phyloP scores from a whole-genome alignment of 2,329 filamentous ascomycete genomes.

The Diaporthe nobilis region DNA sequence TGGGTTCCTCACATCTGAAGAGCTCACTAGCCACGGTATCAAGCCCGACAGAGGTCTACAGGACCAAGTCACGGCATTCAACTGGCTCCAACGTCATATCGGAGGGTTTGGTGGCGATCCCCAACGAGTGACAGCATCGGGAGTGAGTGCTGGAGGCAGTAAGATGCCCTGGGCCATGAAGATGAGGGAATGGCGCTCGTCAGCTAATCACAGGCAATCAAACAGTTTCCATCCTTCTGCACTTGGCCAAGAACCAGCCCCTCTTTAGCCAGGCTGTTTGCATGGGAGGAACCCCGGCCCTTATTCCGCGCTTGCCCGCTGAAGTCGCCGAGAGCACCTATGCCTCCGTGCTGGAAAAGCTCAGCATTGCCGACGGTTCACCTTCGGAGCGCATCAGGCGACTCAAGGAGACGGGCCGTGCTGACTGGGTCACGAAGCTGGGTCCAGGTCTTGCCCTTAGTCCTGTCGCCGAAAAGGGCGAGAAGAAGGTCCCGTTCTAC shows the following conservation, averaged over 20 bases:
- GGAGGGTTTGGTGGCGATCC: not conserved
- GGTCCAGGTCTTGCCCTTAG: not conserved
- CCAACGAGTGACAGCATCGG: not conserved
- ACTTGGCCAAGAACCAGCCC: not conserved
- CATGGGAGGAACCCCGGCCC: slow-evolving; percentile 5
- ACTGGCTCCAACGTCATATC: not conserved
- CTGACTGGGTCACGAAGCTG: not conserved
- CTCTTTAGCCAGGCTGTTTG: slow-evolving; percentile 1
- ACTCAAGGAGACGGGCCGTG: not conserved
- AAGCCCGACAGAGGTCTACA: not conserved
- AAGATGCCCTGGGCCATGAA: not conserved
- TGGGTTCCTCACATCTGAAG: not conserved
- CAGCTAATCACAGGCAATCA: not conserved
- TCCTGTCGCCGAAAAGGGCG: not conserved
- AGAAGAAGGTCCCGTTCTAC: not conserved
- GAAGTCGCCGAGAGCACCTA: slow-evolving; percentile 17
- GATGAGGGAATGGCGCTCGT: not conserved
- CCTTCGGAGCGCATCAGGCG: not conserved
- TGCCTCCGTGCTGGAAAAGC: not conserved
- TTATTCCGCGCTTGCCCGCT: not conserved
- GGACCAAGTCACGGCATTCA: not conserved
- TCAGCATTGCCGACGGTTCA: not conserved
- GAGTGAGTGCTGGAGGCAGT: slow-evolving; percentile 15
- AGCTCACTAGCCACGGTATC: not conserved
- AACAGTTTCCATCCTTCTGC: not conserved